Evolutionary conservation across 148 eudicot genomes (phyloP), one percentile per base, ranked within the genome.

Genomic region (Chenopodium quinoa): DNA sequence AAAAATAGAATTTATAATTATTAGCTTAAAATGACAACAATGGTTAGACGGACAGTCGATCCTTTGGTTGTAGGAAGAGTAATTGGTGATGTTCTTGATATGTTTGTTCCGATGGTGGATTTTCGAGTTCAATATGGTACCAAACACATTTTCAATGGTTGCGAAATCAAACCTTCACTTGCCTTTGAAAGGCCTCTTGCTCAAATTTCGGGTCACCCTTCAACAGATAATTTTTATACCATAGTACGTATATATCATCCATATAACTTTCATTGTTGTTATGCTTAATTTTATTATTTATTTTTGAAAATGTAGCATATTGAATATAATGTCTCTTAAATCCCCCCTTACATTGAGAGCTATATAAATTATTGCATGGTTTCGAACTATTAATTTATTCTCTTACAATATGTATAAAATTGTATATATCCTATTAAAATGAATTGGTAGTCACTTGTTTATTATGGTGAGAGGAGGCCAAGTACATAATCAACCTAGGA

Each of bases 21-120:
- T 40, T 56, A 56, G 22, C 17, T 56, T 56, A 16, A 17, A 32
- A 54, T 48, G 46, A 31, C 81, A 70, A 69, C 37, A 13, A 79
- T 82, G 82, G 84, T 75, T 40, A 40, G 44, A 54, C 65, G 78
- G 2, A 75, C 85, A 23, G 70, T 84, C 1, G 87, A 87, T 58
- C 85, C 90, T 0, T 71, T 87, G 79, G 90, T 87, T 7, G 85
- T 86, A 0, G 87, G 85, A 44, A 80, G 81, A 54, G 91, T 89
- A 54, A 81, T 89, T n/a, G 91, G 87, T 0, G 91, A 89, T 66
- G 91, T 89, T 44, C 58, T 89, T 1, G 90, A 89, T 50, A 77
- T 82, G 82, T 89, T 87, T 40, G 80, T 76, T 37, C 91, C 90
- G 0, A 44, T 40, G 27, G 86, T 67, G 0, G 79, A 76, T 37